A percentile compares a stretch with the other conserved stretches of the same genome.
Evolutionary conservation across 495 filamentous ascomycete species (phyloP).

Genomic region (Podospora comata): DNA sequence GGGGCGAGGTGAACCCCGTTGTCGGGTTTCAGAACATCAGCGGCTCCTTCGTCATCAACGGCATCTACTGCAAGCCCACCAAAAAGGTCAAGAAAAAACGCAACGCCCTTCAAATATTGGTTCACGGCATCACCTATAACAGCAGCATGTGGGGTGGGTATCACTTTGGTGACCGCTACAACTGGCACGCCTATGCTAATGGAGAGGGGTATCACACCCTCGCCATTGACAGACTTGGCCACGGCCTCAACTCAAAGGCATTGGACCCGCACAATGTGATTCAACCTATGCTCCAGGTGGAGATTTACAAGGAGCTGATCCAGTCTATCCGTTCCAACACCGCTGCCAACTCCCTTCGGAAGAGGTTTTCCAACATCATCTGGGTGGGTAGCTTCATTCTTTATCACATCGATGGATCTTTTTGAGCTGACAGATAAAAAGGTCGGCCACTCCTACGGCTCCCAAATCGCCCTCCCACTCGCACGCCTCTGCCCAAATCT

Average conservation of each 20-base stretch:
- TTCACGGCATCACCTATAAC: slow-evolving; percentile 30
- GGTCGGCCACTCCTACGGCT: background rate
- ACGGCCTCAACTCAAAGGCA: background rate
- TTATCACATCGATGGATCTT: background rate
- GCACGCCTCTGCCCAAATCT: background rate
- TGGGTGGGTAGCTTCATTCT: background rate
- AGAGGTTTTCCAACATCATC: background rate
- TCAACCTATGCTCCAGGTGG: background rate
- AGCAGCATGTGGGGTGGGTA: slow-evolving; percentile 22
- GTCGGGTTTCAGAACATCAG: background rate
- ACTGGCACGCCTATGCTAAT: slow-evolving; percentile 24
- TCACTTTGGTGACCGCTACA: slow-evolving; percentile 14
- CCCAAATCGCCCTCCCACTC: background rate
- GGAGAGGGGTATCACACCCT: slow-evolving; percentile 23
- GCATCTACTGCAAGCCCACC: slow-evolving; percentile 19
- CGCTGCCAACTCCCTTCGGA: background rate
- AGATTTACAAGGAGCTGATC: background rate
- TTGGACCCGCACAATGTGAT: background rate
- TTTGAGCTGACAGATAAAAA: background rate
- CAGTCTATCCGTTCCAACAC: background rate
- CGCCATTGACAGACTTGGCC: slow-evolving; percentile 24
- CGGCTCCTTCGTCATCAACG: slow-evolving; percentile 17
- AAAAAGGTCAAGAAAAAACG: background rate
- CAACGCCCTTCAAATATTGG: slow-evolving; percentile 23
- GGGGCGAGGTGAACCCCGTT: background rate